Percentiles rank a stretch among this genome's conserved stretches.
Evolutionary conservation across 2,329 filamentous ascomycete species (phyloP).

Genomic region (Bipolaris cookei): DNA sequence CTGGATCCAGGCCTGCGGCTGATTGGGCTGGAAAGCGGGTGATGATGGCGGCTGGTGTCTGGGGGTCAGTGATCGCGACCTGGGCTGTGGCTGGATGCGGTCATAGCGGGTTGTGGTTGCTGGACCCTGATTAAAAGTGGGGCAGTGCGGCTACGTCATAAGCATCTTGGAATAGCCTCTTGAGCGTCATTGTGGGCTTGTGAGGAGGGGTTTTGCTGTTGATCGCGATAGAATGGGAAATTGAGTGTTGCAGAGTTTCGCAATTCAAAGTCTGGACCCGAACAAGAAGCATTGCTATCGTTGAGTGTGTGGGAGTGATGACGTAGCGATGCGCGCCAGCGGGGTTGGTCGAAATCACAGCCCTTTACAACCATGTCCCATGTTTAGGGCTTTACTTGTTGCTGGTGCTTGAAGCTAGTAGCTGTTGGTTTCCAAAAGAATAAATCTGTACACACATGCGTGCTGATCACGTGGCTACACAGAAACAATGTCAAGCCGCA

Average conservation of each 20-base stretch:
- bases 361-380: neutral
- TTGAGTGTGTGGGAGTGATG: neutral
- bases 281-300: neutral
- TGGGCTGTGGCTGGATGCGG: conserved; percentile 13
- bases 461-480: conserved; percentile 5
- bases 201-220: conserved; percentile 2
- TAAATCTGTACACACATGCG: neutral
- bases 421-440: neutral
- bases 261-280: neutral
- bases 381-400: neutral
- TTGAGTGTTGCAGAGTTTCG: neutral
- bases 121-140: conserved; percentile 14
- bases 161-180: conserved; percentile 18
- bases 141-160: conserved; percentile 25
- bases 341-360: neutral
- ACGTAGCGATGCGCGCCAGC: neutral
- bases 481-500: neutral
- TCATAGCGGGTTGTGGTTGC: conserved; percentile 14
- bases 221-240: conserved; percentile 2
- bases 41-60: conserved; percentile 18
- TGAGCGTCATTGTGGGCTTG: conserved; percentile 19
- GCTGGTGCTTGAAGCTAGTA: neutral
- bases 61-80: conserved; percentile 15
- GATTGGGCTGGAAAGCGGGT: conserved; percentile 13
- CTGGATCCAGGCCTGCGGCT: conserved; percentile 17